Base-by-base conservation (phyloP, 345 rosid genomes). In the Ceriops zippeliana region DNA sequence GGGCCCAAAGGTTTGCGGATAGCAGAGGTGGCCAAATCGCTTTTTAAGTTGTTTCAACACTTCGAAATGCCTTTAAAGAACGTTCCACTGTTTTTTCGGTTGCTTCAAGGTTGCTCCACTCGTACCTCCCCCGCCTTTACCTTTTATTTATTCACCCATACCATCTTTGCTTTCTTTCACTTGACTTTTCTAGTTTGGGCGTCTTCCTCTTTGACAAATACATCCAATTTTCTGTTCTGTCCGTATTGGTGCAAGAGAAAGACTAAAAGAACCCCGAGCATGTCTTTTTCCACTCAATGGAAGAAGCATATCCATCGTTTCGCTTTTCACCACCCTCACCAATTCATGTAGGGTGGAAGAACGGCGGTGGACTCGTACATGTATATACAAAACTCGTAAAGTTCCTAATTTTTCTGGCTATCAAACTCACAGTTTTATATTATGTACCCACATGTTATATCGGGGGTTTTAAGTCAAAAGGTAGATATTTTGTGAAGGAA, bases 191-290 rank as follows among this genome's bases (percentile, higher is more conserved):
- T 28, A 5, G 52, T n/a, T 54, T 64, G 66, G 52, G 69, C 37
- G 70, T 65, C 75, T 66, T 60, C 67, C 66, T 73, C 78, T 65
- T 52, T 59, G 75, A 61, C 24, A 67, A 64, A 30, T 42, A 60
- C 47, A 19, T 57, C 30, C n/a, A 38, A 70, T 17, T 20, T 52
- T 21, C 15, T 53, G 22, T 2, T 24, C 58, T 73, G 66, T 59
- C 51, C 52, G 80, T 84, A 75, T 80, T 77, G 89, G 79, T 76
- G 66, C 79, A 75, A 82, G 87, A 60, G 52, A 83, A 85, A 84
- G 88, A 61, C 77, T 70, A 68, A 79, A 82, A 74, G 79, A 82
- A 78, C 31, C 73, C 49, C 17, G 49, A 42, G 2, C 49, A 42
- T 13, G 16, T 13, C 16, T 15, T 42, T 42, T 42, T 15, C 15